These are phyloP conservation scores for Rhododendron simsii DNA, from an alignment of 148 eudicot genomes.

Conservation along the genomic window DNA sequence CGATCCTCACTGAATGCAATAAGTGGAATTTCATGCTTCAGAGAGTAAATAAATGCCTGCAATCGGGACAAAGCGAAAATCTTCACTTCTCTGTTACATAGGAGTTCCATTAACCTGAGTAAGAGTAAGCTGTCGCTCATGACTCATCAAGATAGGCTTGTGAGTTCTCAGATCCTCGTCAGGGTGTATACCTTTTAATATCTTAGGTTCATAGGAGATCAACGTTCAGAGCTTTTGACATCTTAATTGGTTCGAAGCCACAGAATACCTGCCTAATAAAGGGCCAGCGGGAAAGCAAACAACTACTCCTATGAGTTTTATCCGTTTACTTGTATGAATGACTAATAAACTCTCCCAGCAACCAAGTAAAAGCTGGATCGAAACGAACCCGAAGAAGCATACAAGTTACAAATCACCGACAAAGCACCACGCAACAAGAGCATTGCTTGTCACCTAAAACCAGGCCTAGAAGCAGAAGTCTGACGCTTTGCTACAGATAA, in stretches of 20 bases:
- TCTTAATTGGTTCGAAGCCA: not conserved
- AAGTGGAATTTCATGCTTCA: conserved; percentile 65
- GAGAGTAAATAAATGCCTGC: conserved; percentile 76
- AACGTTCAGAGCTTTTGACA: not conserved
- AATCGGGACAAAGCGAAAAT: conserved; percentile 11
- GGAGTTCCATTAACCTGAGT: not conserved
- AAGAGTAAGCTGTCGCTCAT: not conserved
- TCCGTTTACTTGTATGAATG: not conserved
- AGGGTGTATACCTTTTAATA: not conserved
- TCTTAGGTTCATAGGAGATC: not conserved
- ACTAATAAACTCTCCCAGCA: not conserved
- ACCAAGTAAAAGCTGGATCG: not conserved
- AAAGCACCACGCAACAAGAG: not conserved
- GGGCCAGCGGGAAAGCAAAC: not conserved
- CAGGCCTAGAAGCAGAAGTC: conserved; percentile 3
- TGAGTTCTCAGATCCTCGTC: not conserved
- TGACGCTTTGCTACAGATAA: not conserved
- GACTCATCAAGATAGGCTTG: not conserved
- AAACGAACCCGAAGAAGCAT: not conserved
- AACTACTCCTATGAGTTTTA: not conserved
- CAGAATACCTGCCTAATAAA: not conserved
- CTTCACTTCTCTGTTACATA: not conserved
- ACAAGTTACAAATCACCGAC: not conserved
- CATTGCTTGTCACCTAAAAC: not conserved
- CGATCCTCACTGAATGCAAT: conserved; percentile 78